Evolutionary conservation across 208 protist genomes (phyloP).

Genomic region (Leishmania amazonensis): DNA sequence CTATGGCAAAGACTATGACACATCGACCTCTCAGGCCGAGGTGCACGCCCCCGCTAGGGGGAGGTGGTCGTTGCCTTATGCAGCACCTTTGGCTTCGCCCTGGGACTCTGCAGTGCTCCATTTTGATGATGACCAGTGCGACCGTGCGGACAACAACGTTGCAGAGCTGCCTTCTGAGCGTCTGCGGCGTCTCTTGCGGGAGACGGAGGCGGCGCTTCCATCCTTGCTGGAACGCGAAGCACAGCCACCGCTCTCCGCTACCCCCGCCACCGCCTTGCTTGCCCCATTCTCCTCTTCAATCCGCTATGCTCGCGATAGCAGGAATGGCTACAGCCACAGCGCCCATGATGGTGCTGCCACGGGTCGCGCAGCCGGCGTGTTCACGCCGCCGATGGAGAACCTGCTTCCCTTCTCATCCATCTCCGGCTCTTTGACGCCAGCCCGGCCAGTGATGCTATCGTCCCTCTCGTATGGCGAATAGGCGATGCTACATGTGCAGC

Average conservation of each 20-base stretch:
- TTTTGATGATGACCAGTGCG: not conserved
- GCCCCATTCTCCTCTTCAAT: not conserved
- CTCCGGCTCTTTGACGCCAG: conserved; percentile 1
- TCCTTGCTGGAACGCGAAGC: not conserved
- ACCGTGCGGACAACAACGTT: not conserved
- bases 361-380: not conserved
- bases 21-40: not conserved
- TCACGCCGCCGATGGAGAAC: not conserved
- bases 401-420: not conserved
- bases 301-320: not conserved
- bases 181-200: conserved; percentile 16
- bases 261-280: not conserved
- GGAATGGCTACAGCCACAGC: not conserved
- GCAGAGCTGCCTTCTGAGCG: conserved; percentile 13
- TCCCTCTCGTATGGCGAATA: not conserved
- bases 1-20: conserved; percentile 3
- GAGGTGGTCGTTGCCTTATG: not conserved
- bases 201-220: conserved; percentile 18
- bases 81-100: not conserved
- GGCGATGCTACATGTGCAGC: not conserved
- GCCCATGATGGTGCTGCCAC: not conserved
- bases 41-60: not conserved
- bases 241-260: not conserved
- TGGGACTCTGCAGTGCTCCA: not conserved
- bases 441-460: conserved; percentile 2